Conservation (phyloP, 192 early-diverging fungal genomes). For the Cladochytrium replicatum region DNA sequence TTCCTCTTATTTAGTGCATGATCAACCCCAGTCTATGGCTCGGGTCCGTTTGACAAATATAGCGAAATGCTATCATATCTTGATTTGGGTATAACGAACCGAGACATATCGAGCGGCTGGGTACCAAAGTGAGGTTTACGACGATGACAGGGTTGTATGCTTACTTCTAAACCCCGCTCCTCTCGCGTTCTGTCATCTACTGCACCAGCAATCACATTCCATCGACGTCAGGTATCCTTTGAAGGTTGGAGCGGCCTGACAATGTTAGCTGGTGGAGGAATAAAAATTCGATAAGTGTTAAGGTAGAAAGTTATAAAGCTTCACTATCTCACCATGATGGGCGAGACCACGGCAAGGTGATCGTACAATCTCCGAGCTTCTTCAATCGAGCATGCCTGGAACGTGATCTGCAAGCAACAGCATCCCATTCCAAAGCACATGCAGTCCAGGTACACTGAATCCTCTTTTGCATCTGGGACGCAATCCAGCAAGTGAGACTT, state of each 20-base stretch:
- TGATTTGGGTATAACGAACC: constrained; percentile 84
- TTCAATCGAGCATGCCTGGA: constrained; percentile 89
- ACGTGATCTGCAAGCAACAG: constrained; percentile 94
- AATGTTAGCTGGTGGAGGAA: constrained; percentile 58
- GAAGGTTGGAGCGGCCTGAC: constrained; percentile 85
- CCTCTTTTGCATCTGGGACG: constrained; percentile 58
- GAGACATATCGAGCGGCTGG: constrained; percentile 57
- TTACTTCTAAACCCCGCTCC: constrained; percentile 73
- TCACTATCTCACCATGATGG: constrained; percentile 59
- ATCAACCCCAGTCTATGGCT: too few species aligned
- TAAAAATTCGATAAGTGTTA: too few species aligned
- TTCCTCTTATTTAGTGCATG: too few species aligned
- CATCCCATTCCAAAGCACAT: constrained; percentile 99
- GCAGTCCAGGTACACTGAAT: constrained; percentile 96
- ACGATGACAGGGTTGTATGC: too few species aligned
- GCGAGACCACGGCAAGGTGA: constrained; percentile 81
- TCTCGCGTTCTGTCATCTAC: constrained; percentile 90
- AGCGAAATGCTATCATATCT: constrained; percentile 91
- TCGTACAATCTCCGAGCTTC: constrained; percentile 91
- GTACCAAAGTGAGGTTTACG: neutral
- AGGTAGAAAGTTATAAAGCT: too few species aligned
- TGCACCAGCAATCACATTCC: constrained; percentile 88
- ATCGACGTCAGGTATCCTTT: constrained; percentile 89
- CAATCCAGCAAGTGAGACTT: constrained; percentile 20
- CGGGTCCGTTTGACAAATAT: constrained; percentile 64